Conservation (phyloP, 164 flowering plant species). For the Annona squamosa region DNA sequence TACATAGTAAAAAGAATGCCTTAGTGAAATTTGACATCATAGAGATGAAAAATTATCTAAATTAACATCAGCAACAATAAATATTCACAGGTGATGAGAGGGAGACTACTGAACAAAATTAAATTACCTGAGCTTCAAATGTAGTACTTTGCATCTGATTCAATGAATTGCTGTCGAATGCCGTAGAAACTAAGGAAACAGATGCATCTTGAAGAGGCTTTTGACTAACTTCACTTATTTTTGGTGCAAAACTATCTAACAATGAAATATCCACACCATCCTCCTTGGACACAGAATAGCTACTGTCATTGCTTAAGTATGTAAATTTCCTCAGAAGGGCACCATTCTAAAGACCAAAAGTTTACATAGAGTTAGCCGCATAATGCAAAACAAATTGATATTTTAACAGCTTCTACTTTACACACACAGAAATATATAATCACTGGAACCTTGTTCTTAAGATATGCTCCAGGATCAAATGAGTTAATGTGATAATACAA, state of each 20-base stretch:
- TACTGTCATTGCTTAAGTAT: constrained; percentile 80
- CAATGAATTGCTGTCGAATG: constrained; percentile 21
- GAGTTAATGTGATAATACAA: too few species aligned
- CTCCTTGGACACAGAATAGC: constrained; percentile 64
- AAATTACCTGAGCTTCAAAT: constrained; percentile 89
- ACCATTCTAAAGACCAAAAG: constrained; percentile 60
- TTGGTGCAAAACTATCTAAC: constrained; percentile 32
- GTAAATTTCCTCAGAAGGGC: constrained; percentile 66
- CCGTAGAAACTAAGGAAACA: constrained; percentile 21
- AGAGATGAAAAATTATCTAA: too few species aligned
- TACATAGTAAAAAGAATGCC: too few species aligned
- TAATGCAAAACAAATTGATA: too few species aligned
- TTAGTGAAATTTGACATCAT: too few species aligned
- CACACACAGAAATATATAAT: too few species aligned
- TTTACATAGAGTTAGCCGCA: too few species aligned
- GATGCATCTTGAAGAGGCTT: constrained; percentile 26
- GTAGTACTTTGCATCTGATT: constrained; percentile 48
- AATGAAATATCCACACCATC: constrained; percentile 72
- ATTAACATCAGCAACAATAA: neutral
- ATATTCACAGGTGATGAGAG: neutral
- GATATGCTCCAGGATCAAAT: too few species aligned
- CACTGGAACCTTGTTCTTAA: too few species aligned
- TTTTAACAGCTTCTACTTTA: too few species aligned
- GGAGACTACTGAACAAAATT: neutral
- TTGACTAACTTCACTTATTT: constrained; percentile 22